Conservation (phyloP, 1,139 yeast species). For the Pichia sp. region DNA sequence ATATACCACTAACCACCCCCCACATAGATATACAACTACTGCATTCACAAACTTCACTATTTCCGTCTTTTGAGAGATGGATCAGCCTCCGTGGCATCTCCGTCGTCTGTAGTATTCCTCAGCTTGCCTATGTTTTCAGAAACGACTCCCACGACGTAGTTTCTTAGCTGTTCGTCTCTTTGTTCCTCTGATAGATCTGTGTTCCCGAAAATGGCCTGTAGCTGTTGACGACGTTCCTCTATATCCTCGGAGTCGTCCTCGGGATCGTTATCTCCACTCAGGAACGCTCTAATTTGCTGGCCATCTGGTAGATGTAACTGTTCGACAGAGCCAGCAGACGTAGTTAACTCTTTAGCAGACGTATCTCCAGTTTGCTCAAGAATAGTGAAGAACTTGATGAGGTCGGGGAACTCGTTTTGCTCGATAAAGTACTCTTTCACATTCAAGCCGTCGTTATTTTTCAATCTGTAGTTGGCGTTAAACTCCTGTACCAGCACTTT, state of each 20-base stretch:
- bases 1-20: background rate
- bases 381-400: conserved; percentile 52
- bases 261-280: conserved; percentile 27
- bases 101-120: conserved; percentile 13
- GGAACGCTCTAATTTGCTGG: conserved; percentile 54
- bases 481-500: conserved; percentile 59
- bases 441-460: conserved; percentile 71
- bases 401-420: conserved; percentile 81
- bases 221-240: conserved; percentile 47
- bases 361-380: conserved; percentile 18
- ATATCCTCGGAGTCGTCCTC: conserved; percentile 23
- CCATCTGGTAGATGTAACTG: conserved; percentile 37
- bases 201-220: conserved; percentile 69
- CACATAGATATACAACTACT: background rate
- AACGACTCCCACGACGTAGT: conserved; percentile 62
- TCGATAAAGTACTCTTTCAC: conserved; percentile 65
- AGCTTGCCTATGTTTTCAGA: conserved; percentile 40
- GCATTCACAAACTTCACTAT: conserved; percentile 4
- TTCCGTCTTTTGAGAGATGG: conserved; percentile 24
- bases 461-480: conserved; percentile 59
- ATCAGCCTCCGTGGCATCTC: conserved; percentile 16
- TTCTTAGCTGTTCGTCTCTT: conserved; percentile 49
- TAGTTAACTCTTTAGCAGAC: background rate
- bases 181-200: conserved; percentile 66
- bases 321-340: conserved; percentile 20